Evolutionary conservation across 768 basidiomycete species (phyloP).

Genomic region (Hericium coralloides): DNA sequence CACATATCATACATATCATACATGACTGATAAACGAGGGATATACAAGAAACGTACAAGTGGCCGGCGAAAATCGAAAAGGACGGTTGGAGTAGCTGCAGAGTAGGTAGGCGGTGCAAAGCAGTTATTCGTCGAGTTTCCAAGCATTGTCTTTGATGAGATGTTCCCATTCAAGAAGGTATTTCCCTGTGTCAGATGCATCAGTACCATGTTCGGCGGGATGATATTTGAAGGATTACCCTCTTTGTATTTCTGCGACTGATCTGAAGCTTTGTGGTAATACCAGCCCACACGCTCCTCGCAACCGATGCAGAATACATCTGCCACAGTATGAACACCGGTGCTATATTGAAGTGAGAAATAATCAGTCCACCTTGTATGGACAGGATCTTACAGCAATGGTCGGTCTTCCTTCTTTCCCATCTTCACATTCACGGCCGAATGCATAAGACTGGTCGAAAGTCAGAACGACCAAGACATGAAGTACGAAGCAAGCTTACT

Average conservation of each 20-base stretch:
- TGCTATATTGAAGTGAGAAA: conserved; percentile 31
- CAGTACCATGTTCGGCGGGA: not conserved
- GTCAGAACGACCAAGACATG: not conserved
- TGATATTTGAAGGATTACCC: conserved; percentile 32
- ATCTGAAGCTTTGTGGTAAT: conserved; percentile 72
- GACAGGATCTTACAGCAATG: conserved; percentile 45
- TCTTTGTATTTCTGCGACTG: conserved; percentile 80
- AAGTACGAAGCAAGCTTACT: conserved; percentile 32
- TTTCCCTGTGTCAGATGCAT: conserved; percentile 41
- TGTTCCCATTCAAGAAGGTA: conserved; percentile 76
- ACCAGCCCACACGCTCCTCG: conserved; percentile 75
- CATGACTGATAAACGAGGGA: not conserved
- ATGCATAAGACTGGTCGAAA: conserved; percentile 53
- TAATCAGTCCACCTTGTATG: not conserved
- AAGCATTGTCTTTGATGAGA: conserved; percentile 74
- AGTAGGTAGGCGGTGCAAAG: too few relatives aligned
- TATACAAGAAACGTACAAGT: not conserved
- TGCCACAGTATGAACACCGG: conserved; percentile 74
- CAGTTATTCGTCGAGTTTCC: conserved; percentile 47
- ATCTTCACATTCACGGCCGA: conserved; percentile 68
- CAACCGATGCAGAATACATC: conserved; percentile 77
- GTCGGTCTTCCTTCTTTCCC: conserved; percentile 66
- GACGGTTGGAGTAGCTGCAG: too few relatives aligned
- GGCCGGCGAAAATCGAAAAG: not conserved
- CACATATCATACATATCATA: not conserved